These are phyloP conservation scores for Simmondsia chinensis DNA, from an alignment of 148 eudicot genomes.

Conservation along the genomic window DNA sequence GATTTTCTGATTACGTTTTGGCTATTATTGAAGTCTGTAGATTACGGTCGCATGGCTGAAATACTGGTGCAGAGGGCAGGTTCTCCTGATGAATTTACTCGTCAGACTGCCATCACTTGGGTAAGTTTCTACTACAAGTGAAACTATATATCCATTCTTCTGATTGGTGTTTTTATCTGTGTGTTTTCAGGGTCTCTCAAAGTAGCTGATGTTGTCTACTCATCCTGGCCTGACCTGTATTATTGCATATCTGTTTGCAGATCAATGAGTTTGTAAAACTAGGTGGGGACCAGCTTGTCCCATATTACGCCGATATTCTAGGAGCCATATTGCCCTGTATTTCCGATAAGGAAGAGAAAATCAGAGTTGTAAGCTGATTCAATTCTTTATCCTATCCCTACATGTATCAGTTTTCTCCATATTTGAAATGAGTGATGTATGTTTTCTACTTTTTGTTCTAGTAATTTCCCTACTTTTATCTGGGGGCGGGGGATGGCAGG, in stretches of 20 bases:
- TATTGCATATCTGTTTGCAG: too few species aligned
- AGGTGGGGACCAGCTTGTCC: slow-evolving; percentile 92
- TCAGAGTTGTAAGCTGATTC: slow-evolving; percentile 68
- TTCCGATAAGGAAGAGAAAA: slow-evolving; percentile 96
- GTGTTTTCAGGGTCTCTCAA: slow-evolving; percentile 5
- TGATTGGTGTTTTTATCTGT: not conserved
- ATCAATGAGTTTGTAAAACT: slow-evolving; percentile 95
- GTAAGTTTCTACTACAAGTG: slow-evolving; percentile 30
- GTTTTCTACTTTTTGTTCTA: not conserved
- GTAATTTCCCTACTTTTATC: too few species aligned
- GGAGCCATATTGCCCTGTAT: slow-evolving; percentile 95
- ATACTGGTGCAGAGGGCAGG: slow-evolving; percentile 92
- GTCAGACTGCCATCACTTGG: slow-evolving; percentile 97
- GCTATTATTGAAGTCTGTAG: slow-evolving; percentile 80
- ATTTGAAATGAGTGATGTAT: not conserved
- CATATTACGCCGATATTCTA: slow-evolving; percentile 92
- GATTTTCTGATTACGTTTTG: slow-evolving; percentile 25
- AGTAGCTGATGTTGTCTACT: slow-evolving; percentile 1
- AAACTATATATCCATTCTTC: not conserved
- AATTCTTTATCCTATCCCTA: not conserved
- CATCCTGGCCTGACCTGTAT: too few species aligned
- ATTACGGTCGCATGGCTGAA: slow-evolving; percentile 99
- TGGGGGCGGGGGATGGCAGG: too few species aligned
- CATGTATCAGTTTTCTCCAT: not conserved
- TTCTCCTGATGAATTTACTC: slow-evolving; percentile 84